phyloP scores from a whole-genome alignment of 768 basidiomycete species.

The Termitomyces eurrhizus region DNA sequence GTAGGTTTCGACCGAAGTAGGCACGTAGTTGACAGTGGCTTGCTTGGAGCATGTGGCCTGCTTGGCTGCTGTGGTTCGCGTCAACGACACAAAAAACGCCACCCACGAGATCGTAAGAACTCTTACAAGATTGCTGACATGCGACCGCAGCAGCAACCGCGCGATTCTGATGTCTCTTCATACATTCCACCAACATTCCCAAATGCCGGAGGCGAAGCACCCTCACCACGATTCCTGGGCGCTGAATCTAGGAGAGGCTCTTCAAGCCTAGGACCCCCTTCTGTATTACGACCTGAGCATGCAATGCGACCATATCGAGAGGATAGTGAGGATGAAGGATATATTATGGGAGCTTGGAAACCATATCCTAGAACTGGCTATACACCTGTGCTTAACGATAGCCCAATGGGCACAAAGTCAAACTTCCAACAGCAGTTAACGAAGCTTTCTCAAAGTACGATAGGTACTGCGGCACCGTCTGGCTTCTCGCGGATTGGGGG shows the following conservation, averaged over 20 bases:
- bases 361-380: constrained; percentile 59
- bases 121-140: constrained; percentile 18
- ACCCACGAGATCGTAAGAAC: constrained; percentile 15
- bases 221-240: constrained; percentile 31
- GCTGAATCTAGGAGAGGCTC: constrained; percentile 44
- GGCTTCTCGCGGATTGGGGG: constrained; percentile 89
- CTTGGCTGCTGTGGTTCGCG: constrained; percentile 61
- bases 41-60: constrained; percentile 80
- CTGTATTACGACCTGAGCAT: constrained; percentile 76
- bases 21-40: constrained; percentile 77
- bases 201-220: constrained; percentile 26
- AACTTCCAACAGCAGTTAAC: constrained; percentile 12
- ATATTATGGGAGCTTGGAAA: constrained; percentile 95
- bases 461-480: constrained; percentile 26
- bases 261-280: constrained; percentile 57
- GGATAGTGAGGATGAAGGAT: constrained; percentile 80
- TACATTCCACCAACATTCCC: constrained; percentile 42
- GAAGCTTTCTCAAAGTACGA: constrained; percentile 18
- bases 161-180: constrained; percentile 46
- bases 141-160: constrained; percentile 16
- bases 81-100: constrained; percentile 29
- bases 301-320: constrained; percentile 72
- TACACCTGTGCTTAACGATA: constrained; percentile 37
- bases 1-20: constrained; percentile 83
- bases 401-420: constrained; percentile 14